A percentile compares a stretch with the other conserved stretches of the same genome.
Evolutionary conservation across 257 asterid genomes (phyloP).

Genomic region (Primulina huaijiensis): DNA sequence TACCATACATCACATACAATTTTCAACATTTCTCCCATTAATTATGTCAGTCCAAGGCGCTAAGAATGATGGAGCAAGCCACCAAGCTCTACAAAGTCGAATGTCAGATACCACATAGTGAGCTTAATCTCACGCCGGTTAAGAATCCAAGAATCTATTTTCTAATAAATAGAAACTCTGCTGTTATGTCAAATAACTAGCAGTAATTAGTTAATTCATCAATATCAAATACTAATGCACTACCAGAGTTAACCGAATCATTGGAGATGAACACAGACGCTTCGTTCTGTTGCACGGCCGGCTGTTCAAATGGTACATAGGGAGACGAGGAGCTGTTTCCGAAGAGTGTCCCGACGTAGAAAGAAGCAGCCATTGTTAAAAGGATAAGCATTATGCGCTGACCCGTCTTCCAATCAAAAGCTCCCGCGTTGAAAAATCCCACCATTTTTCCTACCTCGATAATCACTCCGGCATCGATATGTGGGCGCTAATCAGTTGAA

Average conservation of each 20-base stretch:
- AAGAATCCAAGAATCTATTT: not conserved
- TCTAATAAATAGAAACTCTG: not conserved
- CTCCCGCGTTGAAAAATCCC: slow-evolving; percentile 48
- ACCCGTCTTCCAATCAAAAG: slow-evolving; percentile 75
- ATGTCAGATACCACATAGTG: not conserved
- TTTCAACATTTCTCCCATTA: not conserved
- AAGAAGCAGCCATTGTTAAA: slow-evolving; percentile 70
- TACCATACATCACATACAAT: not conserved
- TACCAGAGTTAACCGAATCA: slow-evolving; percentile 40
- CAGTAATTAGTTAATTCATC: not conserved
- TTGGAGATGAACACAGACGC: slow-evolving; percentile 24
- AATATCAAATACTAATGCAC: slow-evolving; percentile 15
- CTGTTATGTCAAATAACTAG: not conserved
- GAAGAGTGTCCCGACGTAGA: slow-evolving; percentile 79
- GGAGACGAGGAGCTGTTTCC: slow-evolving; percentile 39
- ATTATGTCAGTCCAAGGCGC: not conserved
- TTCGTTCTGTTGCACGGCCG: slow-evolving; percentile 28
- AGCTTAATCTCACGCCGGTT: not conserved
- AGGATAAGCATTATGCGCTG: slow-evolving; percentile 54
- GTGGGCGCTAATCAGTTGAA: not conserved
- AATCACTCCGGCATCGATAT: not conserved
- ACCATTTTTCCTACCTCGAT: slow-evolving; percentile 23
- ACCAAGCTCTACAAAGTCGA: not conserved
- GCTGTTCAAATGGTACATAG: slow-evolving; percentile 30
- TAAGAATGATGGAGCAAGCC: not conserved